Evolutionary conservation across 257 asterid genomes (phyloP).

Genomic region (Coffea eugenioides): DNA sequence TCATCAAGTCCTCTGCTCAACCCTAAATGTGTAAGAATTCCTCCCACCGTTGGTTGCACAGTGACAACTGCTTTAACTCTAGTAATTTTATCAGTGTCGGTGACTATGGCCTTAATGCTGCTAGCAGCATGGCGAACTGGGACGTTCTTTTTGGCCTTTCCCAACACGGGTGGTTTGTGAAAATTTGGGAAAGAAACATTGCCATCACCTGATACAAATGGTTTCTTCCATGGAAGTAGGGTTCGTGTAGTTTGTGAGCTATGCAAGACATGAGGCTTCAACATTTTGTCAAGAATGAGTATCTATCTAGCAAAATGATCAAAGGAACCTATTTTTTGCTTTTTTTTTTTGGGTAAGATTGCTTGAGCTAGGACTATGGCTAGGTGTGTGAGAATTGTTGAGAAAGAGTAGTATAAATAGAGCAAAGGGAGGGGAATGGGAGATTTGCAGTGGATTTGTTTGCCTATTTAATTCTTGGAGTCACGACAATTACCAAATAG

Average conservation of each 20-base stretch:
- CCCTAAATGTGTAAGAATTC: slow-evolving; percentile 15
- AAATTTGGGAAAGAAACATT: not conserved
- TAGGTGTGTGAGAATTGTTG: too few species aligned
- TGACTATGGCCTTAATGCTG: slow-evolving; percentile 25
- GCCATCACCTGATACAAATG: slow-evolving; percentile 10
- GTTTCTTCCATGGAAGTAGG: slow-evolving; percentile 20
- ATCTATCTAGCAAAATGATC: not conserved
- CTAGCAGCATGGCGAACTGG: not conserved
- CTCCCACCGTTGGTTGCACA: slow-evolving; percentile 45
- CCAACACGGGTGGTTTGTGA: not conserved
- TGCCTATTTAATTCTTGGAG: too few species aligned
- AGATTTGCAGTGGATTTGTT: too few species aligned
- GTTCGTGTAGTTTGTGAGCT: slow-evolving; percentile 8
- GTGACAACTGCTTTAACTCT: slow-evolving; percentile 41
- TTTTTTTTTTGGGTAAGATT: too few species aligned
- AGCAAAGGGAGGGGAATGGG: too few species aligned
- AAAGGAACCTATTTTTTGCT: not conserved
- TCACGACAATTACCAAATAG: too few species aligned
- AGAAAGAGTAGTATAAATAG: too few species aligned
- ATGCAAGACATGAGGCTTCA: slow-evolving; percentile 3
- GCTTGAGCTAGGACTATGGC: too few species aligned
- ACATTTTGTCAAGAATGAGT: not conserved
- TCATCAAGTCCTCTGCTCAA: slow-evolving; percentile 26
- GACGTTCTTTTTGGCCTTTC: not conserved
- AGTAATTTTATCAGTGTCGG: slow-evolving; percentile 22